Conservation (phyloP, 306 rosid genomes). For the Astragalus membranaceus region DNA sequence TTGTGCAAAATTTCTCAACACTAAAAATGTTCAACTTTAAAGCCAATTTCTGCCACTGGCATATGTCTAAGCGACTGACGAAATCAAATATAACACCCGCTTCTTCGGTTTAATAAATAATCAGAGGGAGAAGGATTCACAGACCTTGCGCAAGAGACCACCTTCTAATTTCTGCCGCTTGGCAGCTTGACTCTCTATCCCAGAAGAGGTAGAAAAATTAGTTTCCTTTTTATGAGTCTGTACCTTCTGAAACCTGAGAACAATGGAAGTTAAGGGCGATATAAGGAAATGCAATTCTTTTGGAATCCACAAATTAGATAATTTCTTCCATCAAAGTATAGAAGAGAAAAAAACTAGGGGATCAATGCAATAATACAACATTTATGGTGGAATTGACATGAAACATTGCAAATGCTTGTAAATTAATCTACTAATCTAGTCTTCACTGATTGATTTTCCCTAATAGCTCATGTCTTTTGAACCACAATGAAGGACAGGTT, state of each 20-base stretch:
- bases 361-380: neutral
- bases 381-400: slow-evolving; percentile 2
- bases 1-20: neutral
- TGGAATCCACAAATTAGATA: slow-evolving; percentile 18
- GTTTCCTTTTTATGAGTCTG: slow-evolving; percentile 43
- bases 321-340: neutral
- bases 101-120: neutral
- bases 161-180: slow-evolving; percentile 91
- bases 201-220: slow-evolving; percentile 42
- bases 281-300: slow-evolving; percentile 14
- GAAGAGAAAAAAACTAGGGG: slow-evolving; percentile 8
- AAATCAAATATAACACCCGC: neutral
- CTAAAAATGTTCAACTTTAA: neutral
- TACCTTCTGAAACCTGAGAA: slow-evolving; percentile 59
- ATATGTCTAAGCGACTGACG: neutral
- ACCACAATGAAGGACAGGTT: slow-evolving; percentile 9
- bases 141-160: slow-evolving; percentile 73
- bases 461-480: neutral
- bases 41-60: neutral
- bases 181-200: slow-evolving; percentile 69
- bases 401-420: slow-evolving; percentile 8
- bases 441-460: neutral
- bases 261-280: slow-evolving; percentile 2
- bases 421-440: slow-evolving; percentile 6
- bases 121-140: slow-evolving; percentile 9